Base-by-base conservation (phyloP, 192 early-diverging fungal genomes). In the Backusella liffmaniae region DNA sequence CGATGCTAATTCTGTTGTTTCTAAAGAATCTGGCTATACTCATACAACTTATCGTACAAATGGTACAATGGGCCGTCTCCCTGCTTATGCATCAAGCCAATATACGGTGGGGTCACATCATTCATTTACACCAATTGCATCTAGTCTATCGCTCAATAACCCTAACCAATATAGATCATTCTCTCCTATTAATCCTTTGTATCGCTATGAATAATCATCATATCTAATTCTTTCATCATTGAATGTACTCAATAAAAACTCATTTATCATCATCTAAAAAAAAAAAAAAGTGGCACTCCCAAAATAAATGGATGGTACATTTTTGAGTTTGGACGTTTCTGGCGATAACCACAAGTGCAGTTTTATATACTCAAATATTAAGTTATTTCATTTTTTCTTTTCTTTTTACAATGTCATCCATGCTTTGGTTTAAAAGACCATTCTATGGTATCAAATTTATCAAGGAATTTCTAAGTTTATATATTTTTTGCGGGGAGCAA, bases 1-100 rank as follows among this genome's bases (percentile, higher is more conserved):
- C 13, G 44, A 71, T 49, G 36, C 36, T 1, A 44, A 41, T 18
- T 91, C 90, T 2, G 70, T 84, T 5, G 83, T 85, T 23, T 90
- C 89, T n/a, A 76, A 73, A 26, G 80, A 68, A 32, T 84, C 88
- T 34, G 80, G 85, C 13, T 69, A 78, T 69, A 85, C 82, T 7
- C 79, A 86, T 67, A 79, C 78, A 29, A 75, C 56, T 37, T 79
- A 83, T 37, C 78, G 79, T 32, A 80, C 77, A 42, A 79, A 84
- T 46, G 26, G 66, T 37, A 75, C 56, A 23, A 30, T 13, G 12
- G 0, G 23, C 13, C 56, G 56, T 62, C 56, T 29, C 23, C 56
- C 56, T 13, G 56, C 26, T 29, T 62, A 62, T 12, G 46, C 46
- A n/a, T 18, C 46, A 49, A 49, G 46, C 5, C 46, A 49, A n/a